Evolutionary conservation across 495 filamentous ascomycete species (phyloP).

Genomic region (Xylaria palmicola): DNA sequence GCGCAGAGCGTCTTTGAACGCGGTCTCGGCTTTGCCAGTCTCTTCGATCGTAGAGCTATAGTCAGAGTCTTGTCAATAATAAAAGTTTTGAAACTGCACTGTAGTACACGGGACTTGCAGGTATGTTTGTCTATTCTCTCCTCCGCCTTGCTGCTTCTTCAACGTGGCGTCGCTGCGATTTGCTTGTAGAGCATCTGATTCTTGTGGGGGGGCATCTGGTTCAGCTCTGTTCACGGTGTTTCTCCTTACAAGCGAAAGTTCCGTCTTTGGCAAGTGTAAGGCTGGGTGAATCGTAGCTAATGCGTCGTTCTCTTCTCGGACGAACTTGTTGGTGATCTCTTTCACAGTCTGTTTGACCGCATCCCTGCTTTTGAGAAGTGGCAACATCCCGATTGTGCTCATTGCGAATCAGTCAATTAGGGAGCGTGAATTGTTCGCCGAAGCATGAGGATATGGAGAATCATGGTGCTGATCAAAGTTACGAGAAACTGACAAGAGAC

Average conservation of each 20-base stretch:
- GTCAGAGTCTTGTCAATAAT: not conserved
- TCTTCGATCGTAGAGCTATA: not conserved
- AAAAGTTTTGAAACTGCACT: not conserved
- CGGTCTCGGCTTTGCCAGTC: not conserved
- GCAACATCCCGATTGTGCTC: not conserved
- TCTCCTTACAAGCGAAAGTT: not conserved
- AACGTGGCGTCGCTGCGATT: not conserved
- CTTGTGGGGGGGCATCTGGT: not conserved
- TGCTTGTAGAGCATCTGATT: not conserved
- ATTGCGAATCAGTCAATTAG: not conserved
- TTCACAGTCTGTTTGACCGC: not conserved
- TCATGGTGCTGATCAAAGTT: not conserved
- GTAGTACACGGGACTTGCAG: not conserved
- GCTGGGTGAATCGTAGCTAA: not conserved
- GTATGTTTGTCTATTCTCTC: not conserved
- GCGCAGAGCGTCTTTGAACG: not conserved
- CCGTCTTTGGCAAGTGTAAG: not conserved
- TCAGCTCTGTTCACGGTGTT: not conserved
- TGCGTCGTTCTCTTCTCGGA: not conserved
- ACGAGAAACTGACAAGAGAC: not conserved
- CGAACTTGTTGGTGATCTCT: not conserved
- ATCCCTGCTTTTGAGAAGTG: not conserved
- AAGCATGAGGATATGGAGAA: not conserved
- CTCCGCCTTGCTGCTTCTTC: not conserved
- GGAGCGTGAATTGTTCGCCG: not conserved